Evolutionary conservation across 2,329 filamentous ascomycete species (phyloP), one percentile per base, ranked within the genome.

Genomic region (Trichoderma sp.): DNA sequence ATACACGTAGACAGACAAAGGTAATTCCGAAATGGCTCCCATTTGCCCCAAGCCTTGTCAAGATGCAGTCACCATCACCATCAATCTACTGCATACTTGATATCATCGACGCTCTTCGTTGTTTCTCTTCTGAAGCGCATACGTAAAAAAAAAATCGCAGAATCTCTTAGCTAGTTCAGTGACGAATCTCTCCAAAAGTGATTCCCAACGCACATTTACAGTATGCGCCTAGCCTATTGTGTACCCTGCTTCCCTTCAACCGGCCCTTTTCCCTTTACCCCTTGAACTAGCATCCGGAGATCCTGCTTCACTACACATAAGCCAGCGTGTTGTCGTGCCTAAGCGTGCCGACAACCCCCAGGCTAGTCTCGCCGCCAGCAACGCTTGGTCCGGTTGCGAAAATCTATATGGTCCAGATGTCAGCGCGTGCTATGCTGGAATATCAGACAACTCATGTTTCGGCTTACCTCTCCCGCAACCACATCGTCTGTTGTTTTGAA

Each of bases 311-410:
- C 27, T 50, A 64, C n/a, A 37, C 61, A 72, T 86, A 87, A 37
- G 89, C 85, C 73, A 96, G 77, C 2, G 92, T 94, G 75, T 92
- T 88, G 77, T 96, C 92, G 53, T 89, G 84, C 57, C 87, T 83
- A 72, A 95, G 88, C 67, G 79, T 87, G 42, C 87, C 92, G 58
- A 84, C 79, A 12, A 90, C 83, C 5, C 90, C 88, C 32, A 94
- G 78, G 7, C 83, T 82, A 0, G 86, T 86, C 77, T 91, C 87
- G 7, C 84, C 85, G 50, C 89, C 90, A 61, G 88, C 87, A 15
- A 97, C 92, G 53, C 88, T 88, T 13, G 92, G 91, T 1, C 93
- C 93, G 37, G 84, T 84, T 4, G 90, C 90, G 42, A 89, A 81
- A 72, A 97, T 88, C 87, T 93, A 65, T n/a, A 29, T 56, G 32